These are phyloP conservation scores for Fusarium redolens DNA, from an alignment of 2,329 filamentous ascomycete genomes.

Conservation along the genomic window DNA sequence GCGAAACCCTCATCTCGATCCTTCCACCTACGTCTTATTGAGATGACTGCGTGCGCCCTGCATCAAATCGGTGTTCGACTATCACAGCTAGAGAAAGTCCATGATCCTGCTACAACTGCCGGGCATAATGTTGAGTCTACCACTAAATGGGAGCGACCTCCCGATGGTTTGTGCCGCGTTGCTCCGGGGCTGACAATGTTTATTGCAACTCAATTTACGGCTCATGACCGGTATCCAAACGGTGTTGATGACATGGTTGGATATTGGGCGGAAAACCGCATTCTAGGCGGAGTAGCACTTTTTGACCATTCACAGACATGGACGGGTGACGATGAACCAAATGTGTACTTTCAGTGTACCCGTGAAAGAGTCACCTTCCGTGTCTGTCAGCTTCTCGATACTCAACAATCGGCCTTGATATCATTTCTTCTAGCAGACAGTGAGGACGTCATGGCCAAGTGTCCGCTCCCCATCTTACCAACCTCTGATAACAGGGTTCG, in stretches of 20 bases:
- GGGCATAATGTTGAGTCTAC: slow-evolving; percentile 2
- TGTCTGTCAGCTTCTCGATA: slow-evolving; percentile 17
- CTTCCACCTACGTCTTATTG: not conserved
- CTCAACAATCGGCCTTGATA: slow-evolving; percentile 11
- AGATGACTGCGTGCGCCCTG: not conserved
- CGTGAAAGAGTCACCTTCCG: slow-evolving; percentile 8
- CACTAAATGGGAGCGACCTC: slow-evolving; percentile 3
- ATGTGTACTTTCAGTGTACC: slow-evolving; percentile 16
- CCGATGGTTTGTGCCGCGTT: not conserved
- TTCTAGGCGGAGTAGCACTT: slow-evolving; percentile 15
- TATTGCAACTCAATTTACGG: slow-evolving; percentile 2
- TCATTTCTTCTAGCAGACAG: not conserved
- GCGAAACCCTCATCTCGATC: fast-evolving
- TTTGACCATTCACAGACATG: slow-evolving; percentile 8
- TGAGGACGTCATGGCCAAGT: not conserved
- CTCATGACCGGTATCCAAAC: slow-evolving; percentile 11
- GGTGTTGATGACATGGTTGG: slow-evolving; percentile 11
- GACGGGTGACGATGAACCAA: not conserved
- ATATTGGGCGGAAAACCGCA: slow-evolving; percentile 22
- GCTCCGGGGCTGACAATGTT: slow-evolving; percentile 10
- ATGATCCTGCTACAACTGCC: not conserved
- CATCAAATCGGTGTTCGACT: not conserved
- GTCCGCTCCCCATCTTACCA: slow-evolving; percentile 11
- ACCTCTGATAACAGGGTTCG: not conserved
- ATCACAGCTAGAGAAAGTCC: not conserved